Conservation (phyloP, 306 rosid genomes). For the Pachyrhizus erosus region DNA sequence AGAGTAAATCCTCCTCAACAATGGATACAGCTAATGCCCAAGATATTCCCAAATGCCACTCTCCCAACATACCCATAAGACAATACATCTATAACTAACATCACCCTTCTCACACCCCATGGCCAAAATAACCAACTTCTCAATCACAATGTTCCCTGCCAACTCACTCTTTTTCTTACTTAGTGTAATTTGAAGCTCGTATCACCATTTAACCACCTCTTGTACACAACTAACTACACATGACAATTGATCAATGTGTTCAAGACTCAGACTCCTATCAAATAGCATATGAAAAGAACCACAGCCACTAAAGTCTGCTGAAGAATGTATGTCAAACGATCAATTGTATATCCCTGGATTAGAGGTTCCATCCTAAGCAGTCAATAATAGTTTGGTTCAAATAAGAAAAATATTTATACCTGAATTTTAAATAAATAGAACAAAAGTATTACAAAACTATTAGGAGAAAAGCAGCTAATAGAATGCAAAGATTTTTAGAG, state of each 20-base stretch:
- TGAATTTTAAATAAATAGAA: not conserved
- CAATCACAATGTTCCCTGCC: not conserved
- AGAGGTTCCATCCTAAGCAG: not conserved
- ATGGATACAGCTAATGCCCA: not conserved
- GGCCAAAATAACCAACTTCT: not conserved
- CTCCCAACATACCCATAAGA: not conserved
- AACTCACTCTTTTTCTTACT: not conserved
- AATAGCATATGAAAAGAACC: not conserved
- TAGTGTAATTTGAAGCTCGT: not conserved
- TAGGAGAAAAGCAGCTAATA: not conserved
- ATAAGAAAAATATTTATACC: slow-evolving; percentile 14
- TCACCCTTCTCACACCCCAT: not conserved
- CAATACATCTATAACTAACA: not conserved
- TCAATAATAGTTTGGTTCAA: slow-evolving; percentile 13
- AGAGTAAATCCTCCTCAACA: not conserved
- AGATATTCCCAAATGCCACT: slow-evolving; percentile 3
- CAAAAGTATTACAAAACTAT: not conserved
- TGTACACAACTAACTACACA: not conserved
- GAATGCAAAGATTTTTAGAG: slow-evolving; percentile 19
- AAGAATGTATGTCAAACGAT: slow-evolving; percentile 6
- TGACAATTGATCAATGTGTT: not conserved
- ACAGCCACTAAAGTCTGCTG: slow-evolving; percentile 1
- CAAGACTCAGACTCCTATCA: not conserved
- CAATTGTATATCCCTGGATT: not conserved
- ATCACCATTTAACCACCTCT: not conserved